Percentiles rank a stretch among this genome's conserved stretches.
Conservation (phyloP, 2,329 filamentous ascomycete genomes). For the Diaporthe citriasiana region DNA sequence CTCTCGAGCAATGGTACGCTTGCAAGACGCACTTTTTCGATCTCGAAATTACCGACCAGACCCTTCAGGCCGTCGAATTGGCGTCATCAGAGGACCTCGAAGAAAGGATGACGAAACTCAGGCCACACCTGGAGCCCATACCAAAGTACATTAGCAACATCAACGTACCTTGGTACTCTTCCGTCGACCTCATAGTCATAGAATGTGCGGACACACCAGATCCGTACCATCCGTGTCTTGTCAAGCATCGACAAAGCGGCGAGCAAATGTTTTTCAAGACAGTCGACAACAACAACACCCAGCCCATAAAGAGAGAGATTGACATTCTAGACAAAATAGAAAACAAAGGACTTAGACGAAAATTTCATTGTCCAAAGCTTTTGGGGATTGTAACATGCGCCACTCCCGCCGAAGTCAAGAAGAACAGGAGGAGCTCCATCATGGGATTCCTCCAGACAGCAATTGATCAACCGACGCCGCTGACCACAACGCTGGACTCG, state of each 20-base stretch:
- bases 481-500: slow-evolving; percentile 31
- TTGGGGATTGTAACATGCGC: slow-evolving; percentile 22
- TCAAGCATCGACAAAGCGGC: background rate
- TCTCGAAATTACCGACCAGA: background rate
- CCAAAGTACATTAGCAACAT: slow-evolving; percentile 32
- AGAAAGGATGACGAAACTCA: slow-evolving; percentile 24
- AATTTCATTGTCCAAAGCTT: slow-evolving; percentile 10
- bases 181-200: slow-evolving; percentile 12
- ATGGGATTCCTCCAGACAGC: slow-evolving; percentile 36
- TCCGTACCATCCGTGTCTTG: slow-evolving; percentile 29
- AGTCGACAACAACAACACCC: slow-evolving; percentile 32
- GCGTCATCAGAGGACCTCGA: slow-evolving; percentile 8
- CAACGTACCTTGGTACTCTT: slow-evolving; percentile 29
- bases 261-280: slow-evolving; percentile 32
- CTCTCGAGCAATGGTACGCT: slow-evolving; percentile 29
- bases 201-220: slow-evolving; percentile 9
- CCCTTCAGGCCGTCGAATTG: background rate
- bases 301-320: slow-evolving; percentile 34
- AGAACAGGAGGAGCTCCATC: slow-evolving; percentile 6
- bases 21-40: slow-evolving; percentile 10
- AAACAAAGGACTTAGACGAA: slow-evolving; percentile 16
- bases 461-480: slow-evolving; percentile 16
- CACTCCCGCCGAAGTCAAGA: background rate
- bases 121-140: slow-evolving; percentile 14
- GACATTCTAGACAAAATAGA: slow-evolving; percentile 3